phyloP scores from a whole-genome alignment of 2,329 filamentous ascomycete species.

The Coleophoma eucalyptorum region DNA sequence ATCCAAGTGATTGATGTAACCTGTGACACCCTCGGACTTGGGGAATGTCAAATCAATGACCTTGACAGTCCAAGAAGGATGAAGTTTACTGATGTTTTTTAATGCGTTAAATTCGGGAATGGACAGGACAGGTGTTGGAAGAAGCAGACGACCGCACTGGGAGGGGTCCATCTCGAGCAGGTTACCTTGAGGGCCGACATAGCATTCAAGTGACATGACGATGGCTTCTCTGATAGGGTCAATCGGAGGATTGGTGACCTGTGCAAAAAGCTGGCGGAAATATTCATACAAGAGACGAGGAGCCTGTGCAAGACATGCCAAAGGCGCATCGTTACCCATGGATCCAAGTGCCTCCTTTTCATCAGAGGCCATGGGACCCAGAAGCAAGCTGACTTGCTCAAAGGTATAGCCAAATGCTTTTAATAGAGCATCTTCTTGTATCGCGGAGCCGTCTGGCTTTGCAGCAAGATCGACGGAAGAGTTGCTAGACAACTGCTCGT shows the following conservation, averaged over 20 bases:
- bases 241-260: constrained; percentile 97
- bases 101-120: constrained; percentile 88
- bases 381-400: constrained; percentile 87
- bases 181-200: constrained; percentile 94
- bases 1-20: constrained; percentile 85
- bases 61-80: constrained; percentile 82
- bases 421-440: constrained; percentile 82
- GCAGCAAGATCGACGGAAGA: constrained; percentile 60
- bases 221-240: constrained; percentile 96
- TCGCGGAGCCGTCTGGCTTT: constrained; percentile 61
- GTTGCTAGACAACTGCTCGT: constrained; percentile 55
- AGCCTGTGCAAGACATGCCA: constrained; percentile 86
- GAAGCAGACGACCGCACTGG: constrained; percentile 80
- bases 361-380: constrained; percentile 94
- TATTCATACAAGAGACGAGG: constrained; percentile 91
- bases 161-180: constrained; percentile 88
- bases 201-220: constrained; percentile 96
- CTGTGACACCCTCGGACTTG: constrained; percentile 75
- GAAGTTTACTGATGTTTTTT: constrained; percentile 68
- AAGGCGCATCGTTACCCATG: constrained; percentile 94
- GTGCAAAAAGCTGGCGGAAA: constrained; percentile 95
- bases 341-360: constrained; percentile 96
- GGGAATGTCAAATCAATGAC: constrained; percentile 92
- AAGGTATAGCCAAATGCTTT: constrained; percentile 91
- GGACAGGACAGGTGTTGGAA: constrained; percentile 85